Evolutionary conservation across 805 yeast genomes (phyloP), one percentile per base, ranked within the genome.

Genomic region (Yarrowia yakushimensis): DNA sequence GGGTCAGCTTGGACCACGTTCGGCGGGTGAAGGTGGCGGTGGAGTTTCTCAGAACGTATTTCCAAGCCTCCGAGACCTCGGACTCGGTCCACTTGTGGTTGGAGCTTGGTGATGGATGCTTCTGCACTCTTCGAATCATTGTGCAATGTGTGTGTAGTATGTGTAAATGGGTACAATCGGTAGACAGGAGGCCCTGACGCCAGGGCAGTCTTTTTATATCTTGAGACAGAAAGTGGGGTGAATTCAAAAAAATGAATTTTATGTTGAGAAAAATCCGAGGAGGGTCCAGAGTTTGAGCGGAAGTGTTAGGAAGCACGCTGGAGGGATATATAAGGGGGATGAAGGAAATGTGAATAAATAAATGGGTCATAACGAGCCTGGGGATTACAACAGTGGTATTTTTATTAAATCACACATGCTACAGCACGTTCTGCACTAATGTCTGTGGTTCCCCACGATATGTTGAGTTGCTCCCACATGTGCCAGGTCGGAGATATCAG

Each of bases 21-120:
- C 52, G 52, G 11, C 52, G 23, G 9, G 52, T 45, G 13, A 45
- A 45, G 25, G 36, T 45, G 18, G 52, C 52, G 9, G 28, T 45
- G 36, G 52, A 45, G 52, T 45, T 45, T 20, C 52, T 20, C 25
- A 45, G 36, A 9, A 45, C 52, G 52, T 45, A 45, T 30, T 45
- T 45, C 52, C 52, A 45, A 13, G 52, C 52, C 52, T 45, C 52
- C 27, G 36, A 30, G 27, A 45, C 13, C 17, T 45, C 52, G 7
- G 15, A 8, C 25, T 45, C 52, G 27, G 52, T 45, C 52, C 52
- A 45, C 18, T 45, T 45, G 25, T 28, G 52, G 2, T 9, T 20
- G 5, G 45, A 23, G 50, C 4, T 30, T 4, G 17, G 28, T 8
- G 46, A 27, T 11, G 48, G 33, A 33, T 17, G 23, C 15, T 45